Evolutionary conservation across 2,329 filamentous ascomycete species (phyloP), one percentile per base, ranked within the genome.

Genomic region (Monilinia polystroma): DNA sequence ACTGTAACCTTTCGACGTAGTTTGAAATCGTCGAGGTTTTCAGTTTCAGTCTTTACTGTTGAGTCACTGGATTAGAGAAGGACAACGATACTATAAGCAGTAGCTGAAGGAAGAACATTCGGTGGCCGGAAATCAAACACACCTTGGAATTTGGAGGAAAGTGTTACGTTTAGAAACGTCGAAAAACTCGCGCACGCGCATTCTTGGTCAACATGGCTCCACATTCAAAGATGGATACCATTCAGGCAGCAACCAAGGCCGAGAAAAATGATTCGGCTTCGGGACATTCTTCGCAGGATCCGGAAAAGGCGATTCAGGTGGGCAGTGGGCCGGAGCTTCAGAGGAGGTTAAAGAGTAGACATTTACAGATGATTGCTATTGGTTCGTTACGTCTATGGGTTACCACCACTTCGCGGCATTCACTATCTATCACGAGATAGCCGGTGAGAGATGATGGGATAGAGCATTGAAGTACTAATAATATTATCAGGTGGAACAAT

Each of bases 321-420:
- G 64, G 64, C 16, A 60, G 38, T 43, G 64, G 64, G 18, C 64
- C 64, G 18, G 64, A 66, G 26, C 12, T 66, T 26, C 64, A 66
- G 56, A 74, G 74, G 63, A 72, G 70, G 66, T 79, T 88, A 14
- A 86, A 85, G 41, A 78, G 83, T 43, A 82, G 86, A 45, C 87
- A 89, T 77, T 82, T 89, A 41, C 86, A 89, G 78, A 89, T 89
- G 86, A 87, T 90, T 72, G 87, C 87, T 59, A 84, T 86, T 68
- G 81, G 81, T 66, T 53, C 38, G 64, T 66, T 29, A 29, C 18
- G 3, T 56, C 52, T 45, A 66, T 66, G 55, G 63, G 52, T 10
- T 74, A 72, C 68, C 68, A 63, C 16, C 38, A n/a, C 41, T 49
- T 64, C 5, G 38, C 43, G 16, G 56, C 11, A 29, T 20, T 29